Percentiles rank a stretch among this genome's conserved stretches.
Evolutionary conservation across 2,329 filamentous ascomycete genomes (phyloP).

Genomic region (Colletotrichum acutatum): DNA sequence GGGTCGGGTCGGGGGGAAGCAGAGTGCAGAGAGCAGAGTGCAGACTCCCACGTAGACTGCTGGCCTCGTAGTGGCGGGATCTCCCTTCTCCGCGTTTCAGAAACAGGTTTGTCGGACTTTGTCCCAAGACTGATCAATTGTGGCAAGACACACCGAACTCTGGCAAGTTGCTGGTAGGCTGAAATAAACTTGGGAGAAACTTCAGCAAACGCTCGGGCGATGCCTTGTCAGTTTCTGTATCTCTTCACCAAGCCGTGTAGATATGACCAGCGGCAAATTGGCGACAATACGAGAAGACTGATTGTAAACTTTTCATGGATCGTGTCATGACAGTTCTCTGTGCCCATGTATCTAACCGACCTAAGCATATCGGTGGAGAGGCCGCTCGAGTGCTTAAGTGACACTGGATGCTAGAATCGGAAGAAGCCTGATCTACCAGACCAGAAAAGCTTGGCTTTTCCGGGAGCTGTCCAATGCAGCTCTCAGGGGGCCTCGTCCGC

Average conservation of each 20-base stretch:
- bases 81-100: slow-evolving; percentile 36
- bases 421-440: slow-evolving; percentile 13
- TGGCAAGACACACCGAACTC: neutral
- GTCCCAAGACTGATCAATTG: neutral
- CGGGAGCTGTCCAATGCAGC: neutral
- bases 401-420: slow-evolving; percentile 7
- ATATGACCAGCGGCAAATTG: neutral
- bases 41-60: neutral
- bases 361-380: neutral
- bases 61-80: slow-evolving; percentile 24
- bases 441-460: slow-evolving; percentile 23
- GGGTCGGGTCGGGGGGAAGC: neutral
- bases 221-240: neutral
- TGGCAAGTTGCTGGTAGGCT: neutral
- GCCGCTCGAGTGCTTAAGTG: slow-evolving; percentile 4
- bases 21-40: slow-evolving; percentile 7
- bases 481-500: slow-evolving; percentile 14
- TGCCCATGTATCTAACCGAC: neutral
- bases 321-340: neutral
- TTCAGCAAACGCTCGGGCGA: neutral
- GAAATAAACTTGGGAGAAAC: neutral
- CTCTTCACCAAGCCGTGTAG: neutral
- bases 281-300: neutral
- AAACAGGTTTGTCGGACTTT: slow-evolving; percentile 21
- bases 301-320: no score